Percentiles rank a stretch among this genome's conserved stretches.
These are phyloP conservation scores for Botrytis paeoniae DNA, from an alignment of 2,329 filamentous ascomycete species.

Conservation along the genomic window DNA sequence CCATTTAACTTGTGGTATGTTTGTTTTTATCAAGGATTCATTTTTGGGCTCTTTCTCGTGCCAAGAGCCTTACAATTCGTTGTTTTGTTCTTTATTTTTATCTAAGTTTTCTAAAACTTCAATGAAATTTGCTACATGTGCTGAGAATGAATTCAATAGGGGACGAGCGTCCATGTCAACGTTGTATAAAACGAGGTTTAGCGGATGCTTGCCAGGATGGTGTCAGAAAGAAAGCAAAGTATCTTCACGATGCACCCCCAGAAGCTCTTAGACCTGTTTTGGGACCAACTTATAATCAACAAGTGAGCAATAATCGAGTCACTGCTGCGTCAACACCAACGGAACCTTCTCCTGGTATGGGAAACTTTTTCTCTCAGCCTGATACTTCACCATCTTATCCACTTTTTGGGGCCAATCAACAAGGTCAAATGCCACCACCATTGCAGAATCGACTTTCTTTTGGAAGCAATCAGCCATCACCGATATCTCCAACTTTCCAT, in stretches of 20 bases:
- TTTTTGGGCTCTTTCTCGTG: constrained; percentile 1
- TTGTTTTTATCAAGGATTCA: constrained; percentile 25
- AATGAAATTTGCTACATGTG: constrained; percentile 7
- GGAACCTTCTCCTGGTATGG: constrained; percentile 33
- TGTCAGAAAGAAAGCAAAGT: constrained; percentile 97
- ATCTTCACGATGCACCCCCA: constrained; percentile 91
- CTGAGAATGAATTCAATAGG: constrained; percentile 51
- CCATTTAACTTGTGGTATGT: constrained; percentile 97
- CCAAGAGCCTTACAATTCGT: constrained; percentile 3
- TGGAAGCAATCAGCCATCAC: constrained; percentile 62
- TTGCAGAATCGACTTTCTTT: constrained; percentile 52
- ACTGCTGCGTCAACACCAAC: constrained; percentile 32
- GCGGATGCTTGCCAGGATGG: constrained; percentile 93
- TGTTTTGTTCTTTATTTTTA: constrained; percentile 21
- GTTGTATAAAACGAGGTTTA: constrained; percentile 90
- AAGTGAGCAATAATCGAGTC: constrained; percentile 42
- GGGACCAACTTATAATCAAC: constrained; percentile 64
- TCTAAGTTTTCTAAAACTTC: background rate
- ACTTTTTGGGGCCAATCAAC: constrained; percentile 46
- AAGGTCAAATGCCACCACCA: constrained; percentile 52
- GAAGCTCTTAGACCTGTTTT: constrained; percentile 87
- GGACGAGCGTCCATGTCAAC: constrained; percentile 88
- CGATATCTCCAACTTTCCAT: constrained; percentile 71
- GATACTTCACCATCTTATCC: constrained; percentile 35
- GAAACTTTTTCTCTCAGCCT: constrained; percentile 37